Conservation (phyloP, 306 rosid species). For the apple (Malus domestica) region ASM211411v1 NC_041798.1:10750501-10751000, state of each 20-base stretch:
- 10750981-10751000: no score
- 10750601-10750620: neutral
- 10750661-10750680: conserved; percentile 38
- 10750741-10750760: neutral
- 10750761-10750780: neutral
- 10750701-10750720: conserved; percentile 30
- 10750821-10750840: no score
- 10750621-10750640: neutral
- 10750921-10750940: no score
- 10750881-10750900: no score
- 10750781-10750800: neutral
- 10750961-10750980: no score
- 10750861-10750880: no score
- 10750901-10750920: no score
- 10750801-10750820: neutral
- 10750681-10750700: conserved; percentile 64
- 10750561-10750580: conserved; percentile 48
- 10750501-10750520: no score
- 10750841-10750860: no score
- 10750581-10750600: neutral
- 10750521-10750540: neutral
- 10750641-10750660: neutral
- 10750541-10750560: conserved; percentile 33
- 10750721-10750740: neutral
- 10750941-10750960: no score